Conservation (phyloP, 2,329 filamentous ascomycete species). For the Alternaria solani region DNA sequence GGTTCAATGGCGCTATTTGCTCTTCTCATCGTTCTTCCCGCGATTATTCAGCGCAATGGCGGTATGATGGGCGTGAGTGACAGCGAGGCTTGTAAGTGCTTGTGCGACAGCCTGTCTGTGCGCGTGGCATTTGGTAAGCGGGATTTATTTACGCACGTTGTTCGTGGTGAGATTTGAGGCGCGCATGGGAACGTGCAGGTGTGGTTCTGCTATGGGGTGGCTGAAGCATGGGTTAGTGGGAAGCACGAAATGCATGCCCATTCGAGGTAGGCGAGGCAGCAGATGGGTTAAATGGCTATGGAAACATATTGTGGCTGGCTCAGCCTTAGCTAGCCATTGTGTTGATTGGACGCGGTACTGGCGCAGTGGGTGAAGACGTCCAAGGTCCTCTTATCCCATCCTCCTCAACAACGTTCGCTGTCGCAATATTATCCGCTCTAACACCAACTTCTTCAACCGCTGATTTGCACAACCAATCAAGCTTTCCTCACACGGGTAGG, state of each 20-base stretch:
- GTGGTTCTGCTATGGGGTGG: slow-evolving; percentile 2
- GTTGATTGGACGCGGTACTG: not conserved
- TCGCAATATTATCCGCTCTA: not conserved
- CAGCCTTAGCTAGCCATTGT: slow-evolving; percentile 1
- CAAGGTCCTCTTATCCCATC: not conserved
- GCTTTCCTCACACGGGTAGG: slow-evolving; percentile 4
- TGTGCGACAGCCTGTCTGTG: not conserved
- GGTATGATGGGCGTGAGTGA: not conserved
- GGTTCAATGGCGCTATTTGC: slow-evolving; percentile 2
- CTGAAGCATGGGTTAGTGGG: not conserved
- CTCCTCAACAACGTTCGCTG: not conserved
- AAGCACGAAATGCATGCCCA: not conserved
- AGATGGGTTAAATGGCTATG: not conserved
- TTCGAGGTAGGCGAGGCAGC: not conserved
- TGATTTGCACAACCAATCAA: not conserved
- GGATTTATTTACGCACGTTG: slow-evolving; percentile 1
- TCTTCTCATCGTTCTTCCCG: slow-evolving; percentile 11
- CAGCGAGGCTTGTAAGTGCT: not conserved
- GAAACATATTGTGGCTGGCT: not conserved
- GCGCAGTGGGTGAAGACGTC: not conserved
- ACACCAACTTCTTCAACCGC: not conserved
- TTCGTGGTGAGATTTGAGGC: not conserved
- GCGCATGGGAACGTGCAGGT: not conserved
- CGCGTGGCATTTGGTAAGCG: not conserved
- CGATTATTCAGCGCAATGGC: slow-evolving; percentile 14